Evolutionary conservation across 208 protist species (phyloP), one percentile per base, ranked within the genome.

Genomic region (Trypanosoma scelopori): DNA sequence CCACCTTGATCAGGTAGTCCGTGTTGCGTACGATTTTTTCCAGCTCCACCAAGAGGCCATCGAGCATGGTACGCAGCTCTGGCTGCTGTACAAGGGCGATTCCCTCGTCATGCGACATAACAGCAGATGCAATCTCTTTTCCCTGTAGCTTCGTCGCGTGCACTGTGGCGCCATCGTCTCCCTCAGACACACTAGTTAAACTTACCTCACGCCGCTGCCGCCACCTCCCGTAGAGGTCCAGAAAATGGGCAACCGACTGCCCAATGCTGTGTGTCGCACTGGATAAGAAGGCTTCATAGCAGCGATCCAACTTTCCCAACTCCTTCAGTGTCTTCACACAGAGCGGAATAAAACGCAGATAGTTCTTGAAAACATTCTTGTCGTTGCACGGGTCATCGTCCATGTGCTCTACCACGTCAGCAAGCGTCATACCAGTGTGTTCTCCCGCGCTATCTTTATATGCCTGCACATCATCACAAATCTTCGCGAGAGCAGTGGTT

Each of bases 11-110:
- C 51, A 95, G 73, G 63, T 91, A 93, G 59, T 82, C 79, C 18
- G 79, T 83, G 55, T 95, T 95, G 27, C 89, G 81, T 47, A 95
- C 56, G 28, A 93, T 81, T 68, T 91, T 93, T 49, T 91, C 84
- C 11, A 95, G 65, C 71, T 93, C 84, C 18, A 71, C 69, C 70
- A 93, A 89, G 43, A 95, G 76, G 16, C 81, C 80, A n/a, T 63
- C 70, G 13, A 95, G 76, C 69, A 95, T 76, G 5, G 79, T 59
- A 25, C 78, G 78, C 48, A 95, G 67, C 28, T 87, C 84, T 5
- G 65, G 75, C 0, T 70, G 52, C 56, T 95, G 89, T 18, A 90
- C 64, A 1, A 74, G 77, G 23, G 83, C 85, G 6, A 85, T 69
- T 9, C 86, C 84, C 61, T 95, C 89, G n/a, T 91, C 89, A 27